A percentile compares a stretch with the other conserved stretches of the same genome.
Conservation (phyloP, 164 flowering plant genomes). For the Tinospora cordifolia region DNA sequence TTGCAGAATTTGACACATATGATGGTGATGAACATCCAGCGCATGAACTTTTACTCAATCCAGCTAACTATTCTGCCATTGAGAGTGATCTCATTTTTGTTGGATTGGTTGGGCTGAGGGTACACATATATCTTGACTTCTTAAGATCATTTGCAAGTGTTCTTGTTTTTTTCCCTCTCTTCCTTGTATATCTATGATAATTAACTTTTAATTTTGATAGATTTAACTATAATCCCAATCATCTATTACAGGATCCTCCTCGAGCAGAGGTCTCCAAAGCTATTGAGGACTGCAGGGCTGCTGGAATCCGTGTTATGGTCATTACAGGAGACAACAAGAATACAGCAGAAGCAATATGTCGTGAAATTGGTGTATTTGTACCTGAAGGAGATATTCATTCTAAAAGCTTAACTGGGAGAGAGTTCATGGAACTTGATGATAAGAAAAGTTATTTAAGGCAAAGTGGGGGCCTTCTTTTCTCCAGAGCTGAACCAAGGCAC, state of each 20-base stretch:
- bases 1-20: slow-evolving; percentile 61
- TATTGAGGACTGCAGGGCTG: slow-evolving; percentile 50
- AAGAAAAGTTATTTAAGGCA: slow-evolving; percentile 29
- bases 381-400: slow-evolving; percentile 25
- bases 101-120: slow-evolving; percentile 87
- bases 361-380: slow-evolving; percentile 37
- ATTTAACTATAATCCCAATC: no score
- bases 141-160: background rate
- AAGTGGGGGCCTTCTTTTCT: slow-evolving; percentile 42
- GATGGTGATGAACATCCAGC: slow-evolving; percentile 92
- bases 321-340: slow-evolving; percentile 52
- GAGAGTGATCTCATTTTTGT: slow-evolving; percentile 79
- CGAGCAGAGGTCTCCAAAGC: slow-evolving; percentile 45
- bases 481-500: slow-evolving; percentile 82
- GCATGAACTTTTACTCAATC: slow-evolving; percentile 67
- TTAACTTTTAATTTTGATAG: background rate
- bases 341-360: slow-evolving; percentile 45
- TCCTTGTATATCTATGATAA: background rate
- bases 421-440: slow-evolving; percentile 28
- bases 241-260: slow-evolving; percentile 40
- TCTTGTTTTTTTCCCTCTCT: background rate
- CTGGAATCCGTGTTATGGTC: slow-evolving; percentile 50
- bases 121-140: slow-evolving; percentile 27
- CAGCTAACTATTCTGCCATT: slow-evolving; percentile 65
- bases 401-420: slow-evolving; percentile 36